Evolutionary conservation across 2,329 filamentous ascomycete species (phyloP).

Genomic region (Aspergillus candidus): DNA sequence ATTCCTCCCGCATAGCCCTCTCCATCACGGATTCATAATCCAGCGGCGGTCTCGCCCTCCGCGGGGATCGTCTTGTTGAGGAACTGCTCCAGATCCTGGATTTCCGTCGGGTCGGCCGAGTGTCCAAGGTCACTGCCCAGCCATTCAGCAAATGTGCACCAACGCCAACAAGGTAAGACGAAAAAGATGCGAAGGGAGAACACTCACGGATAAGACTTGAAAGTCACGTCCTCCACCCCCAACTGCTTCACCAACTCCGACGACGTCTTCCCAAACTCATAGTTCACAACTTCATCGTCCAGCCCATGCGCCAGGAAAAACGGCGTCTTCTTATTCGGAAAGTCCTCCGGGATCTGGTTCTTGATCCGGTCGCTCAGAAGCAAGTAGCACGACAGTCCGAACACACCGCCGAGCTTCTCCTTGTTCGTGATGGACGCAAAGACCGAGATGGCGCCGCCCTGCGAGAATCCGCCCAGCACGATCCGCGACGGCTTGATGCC

Average conservation of each 20-base stretch:
- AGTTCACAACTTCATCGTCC: constrained; percentile 64
- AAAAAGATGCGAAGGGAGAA: background rate
- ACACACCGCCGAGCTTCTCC: constrained; percentile 76
- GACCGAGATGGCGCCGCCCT: constrained; percentile 83
- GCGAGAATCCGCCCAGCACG: constrained; percentile 60
- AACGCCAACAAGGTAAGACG: background rate
- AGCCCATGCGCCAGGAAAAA: constrained; percentile 89
- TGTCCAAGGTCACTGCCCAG: constrained; percentile 61
- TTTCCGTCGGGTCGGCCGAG: constrained; percentile 68
- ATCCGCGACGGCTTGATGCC: constrained; percentile 80
- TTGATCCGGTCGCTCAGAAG: constrained; percentile 61
- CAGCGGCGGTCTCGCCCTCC: constrained; percentile 32
- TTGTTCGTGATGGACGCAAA: constrained; percentile 70
- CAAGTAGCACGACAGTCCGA: constrained; percentile 78
- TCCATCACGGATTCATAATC: constrained; percentile 29
- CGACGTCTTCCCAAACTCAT: constrained; percentile 62
- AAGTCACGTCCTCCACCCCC: constrained; percentile 63
- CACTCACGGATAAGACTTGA: constrained; percentile 68
- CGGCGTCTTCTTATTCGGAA: constrained; percentile 66
- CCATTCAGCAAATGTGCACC: constrained; percentile 6
- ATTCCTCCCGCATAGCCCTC: background rate
- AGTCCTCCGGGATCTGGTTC: constrained; percentile 49
- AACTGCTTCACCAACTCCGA: constrained; percentile 60
- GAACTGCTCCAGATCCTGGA: constrained; percentile 71
- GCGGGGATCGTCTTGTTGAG: constrained; percentile 49